A percentile compares a stretch with the other conserved stretches of the same genome.
Conservation (phyloP, 805 yeast species). For the Monosporozyma solicola region DNA sequence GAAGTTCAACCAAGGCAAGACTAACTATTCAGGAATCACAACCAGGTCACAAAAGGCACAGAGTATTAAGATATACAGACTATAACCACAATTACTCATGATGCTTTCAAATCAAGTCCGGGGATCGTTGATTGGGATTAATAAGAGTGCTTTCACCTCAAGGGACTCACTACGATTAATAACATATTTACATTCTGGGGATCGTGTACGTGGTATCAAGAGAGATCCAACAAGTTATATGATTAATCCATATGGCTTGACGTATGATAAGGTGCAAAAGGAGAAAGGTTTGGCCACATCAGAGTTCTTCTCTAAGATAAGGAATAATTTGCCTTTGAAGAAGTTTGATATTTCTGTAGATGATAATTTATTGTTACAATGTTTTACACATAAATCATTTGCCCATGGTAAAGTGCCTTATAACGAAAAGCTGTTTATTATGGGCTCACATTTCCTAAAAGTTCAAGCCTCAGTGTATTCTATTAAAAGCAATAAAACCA, state of each 20-base stretch:
- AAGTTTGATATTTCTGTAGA: conserved; percentile 35
- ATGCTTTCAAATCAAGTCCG: background rate
- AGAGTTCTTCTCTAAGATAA: conserved; percentile 9
- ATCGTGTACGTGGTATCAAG: conserved; percentile 61
- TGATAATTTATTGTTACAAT: conserved; percentile 61
- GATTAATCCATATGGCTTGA: conserved; percentile 39
- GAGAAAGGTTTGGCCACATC: conserved; percentile 31
- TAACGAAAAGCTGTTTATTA: conserved; percentile 71
- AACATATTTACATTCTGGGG: conserved; percentile 35
- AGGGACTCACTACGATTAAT: conserved; percentile 21
- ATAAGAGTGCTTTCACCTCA: background rate
- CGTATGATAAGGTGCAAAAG: conserved; percentile 43
- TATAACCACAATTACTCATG: background rate
- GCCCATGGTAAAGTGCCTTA: conserved; percentile 86
- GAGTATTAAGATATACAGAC: background rate
- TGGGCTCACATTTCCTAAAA: conserved; percentile 60
- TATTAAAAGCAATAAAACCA: conserved; percentile 23
- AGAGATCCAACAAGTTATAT: conserved; percentile 58
- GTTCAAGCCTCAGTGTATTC: conserved; percentile 30
- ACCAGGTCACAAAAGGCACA: background rate
- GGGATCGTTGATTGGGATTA: background rate
- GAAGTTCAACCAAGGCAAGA: background rate
- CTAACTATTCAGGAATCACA: background rate
- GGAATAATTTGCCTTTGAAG: conserved; percentile 15
- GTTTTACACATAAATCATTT: conserved; percentile 88